Evolutionary conservation across 495 filamentous ascomycete genomes (phyloP), one percentile per base, ranked within the genome.

Genomic region (Penicillium desertorum): DNA sequence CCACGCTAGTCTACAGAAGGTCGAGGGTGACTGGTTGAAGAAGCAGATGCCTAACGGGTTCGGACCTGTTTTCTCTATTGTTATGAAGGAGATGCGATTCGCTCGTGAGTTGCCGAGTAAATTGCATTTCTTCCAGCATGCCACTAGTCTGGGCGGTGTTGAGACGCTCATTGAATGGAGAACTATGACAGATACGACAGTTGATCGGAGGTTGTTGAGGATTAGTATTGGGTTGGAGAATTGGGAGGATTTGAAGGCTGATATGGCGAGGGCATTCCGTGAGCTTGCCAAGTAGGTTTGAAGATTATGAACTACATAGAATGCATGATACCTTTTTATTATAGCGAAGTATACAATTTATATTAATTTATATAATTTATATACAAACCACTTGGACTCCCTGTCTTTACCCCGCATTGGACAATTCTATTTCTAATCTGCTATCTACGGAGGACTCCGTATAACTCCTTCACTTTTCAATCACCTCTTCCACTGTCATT

Each of bases 21-120:
- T 75, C n/a, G 81, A 82, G 53, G 81, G 77, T 20, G 73, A 76
- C 0, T 98, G 92, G 93, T 66, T 98, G 70, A 62, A 72, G 66
- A 80, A 82, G 74, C 94, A 98, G 78, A 97, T 98, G 94, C 92
- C 93, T 14, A 83, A 84, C 58, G 94, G 94, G 0, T 96, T 83
- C 64, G 92, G 92, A 0, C 88, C 94, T 4, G 94, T 98, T 9
- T 98, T 98, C 64, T 77, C 88, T 1, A 79, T 96, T 39, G 75
- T 69, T 14, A 82, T 90, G 80, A 80, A 81, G 57, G 75, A 76
- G 5, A 79, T 82, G 62, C 70, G 73, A 6, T 66, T 82, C 44
- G 93, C 94, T 3, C 78, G 79, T 36, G 71, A 75, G 39, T 68
- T 98, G 52, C 94, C 94, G 23, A 87, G 86, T 63, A 85, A 88